Evolutionary conservation across 2,329 filamentous ascomycete species (phyloP), one percentile per base, ranked within the genome.

Genomic region (Endocalyx cinctus): DNA sequence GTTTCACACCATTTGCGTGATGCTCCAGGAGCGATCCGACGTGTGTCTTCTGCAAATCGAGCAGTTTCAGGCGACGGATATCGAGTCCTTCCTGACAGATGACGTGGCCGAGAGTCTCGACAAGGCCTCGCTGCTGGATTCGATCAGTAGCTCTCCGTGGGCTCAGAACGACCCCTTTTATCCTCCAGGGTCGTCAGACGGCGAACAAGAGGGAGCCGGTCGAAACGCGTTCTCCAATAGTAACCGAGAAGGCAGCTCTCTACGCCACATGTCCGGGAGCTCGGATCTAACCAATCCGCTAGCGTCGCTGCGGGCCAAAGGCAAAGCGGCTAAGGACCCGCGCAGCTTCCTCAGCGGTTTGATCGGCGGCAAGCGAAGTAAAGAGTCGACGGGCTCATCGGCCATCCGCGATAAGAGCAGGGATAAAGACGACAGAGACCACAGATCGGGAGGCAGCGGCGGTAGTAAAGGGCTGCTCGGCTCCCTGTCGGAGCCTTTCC

Each of bases 31-130:
- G 34, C 69, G 71, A 6, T 65, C 73, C 2, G 65, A 73, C 26
- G 61, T 65, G 3, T 78, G 73, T 41, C 63, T 74, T 26, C 62
- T 64, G 11, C 66, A 65, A 32, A 60, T 75, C 5, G 70, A 77
- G 35, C 51, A 56, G 3, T 50, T 65, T 6, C 70, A 70, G 4
- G 55, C 54, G 14, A 55, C 54, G 11, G 66, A 69, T 11, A 48
- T 47, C 13, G 52, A 51, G 5, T 57, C 55, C n/a, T 42, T 57
- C 11, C 33, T 38, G 14, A 52, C 53, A 14, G 50, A 60, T 7
- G 50, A 68, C 10, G 46, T 74, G 1, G 56, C 63, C 6, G 71
- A 76, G n/a, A 60, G 62, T 3, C 49, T 75, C 15, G 72, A 77
- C 19, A 66, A 65, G 33, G 48, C 57, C 12, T 60, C 54, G 23